These are phyloP conservation scores for Diddensiella caesifluorescens DNA, from an alignment of 805 yeast genomes.

Conservation along the genomic window DNA sequence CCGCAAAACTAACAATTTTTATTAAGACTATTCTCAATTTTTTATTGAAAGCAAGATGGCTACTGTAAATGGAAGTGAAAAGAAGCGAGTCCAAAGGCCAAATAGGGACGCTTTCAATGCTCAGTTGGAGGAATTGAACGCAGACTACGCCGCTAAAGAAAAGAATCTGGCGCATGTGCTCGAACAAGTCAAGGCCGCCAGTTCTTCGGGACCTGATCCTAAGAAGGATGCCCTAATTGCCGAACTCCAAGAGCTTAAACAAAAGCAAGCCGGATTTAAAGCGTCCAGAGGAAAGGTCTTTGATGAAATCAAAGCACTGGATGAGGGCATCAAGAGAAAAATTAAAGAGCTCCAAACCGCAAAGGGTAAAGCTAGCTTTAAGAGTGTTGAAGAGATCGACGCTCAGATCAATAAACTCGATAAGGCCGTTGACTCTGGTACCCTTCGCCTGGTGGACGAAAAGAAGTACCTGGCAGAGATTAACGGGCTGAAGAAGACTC, in stretches of 20 bases:
- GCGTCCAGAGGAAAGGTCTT: constrained; percentile 39
- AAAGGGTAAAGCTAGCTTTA: constrained; percentile 64
- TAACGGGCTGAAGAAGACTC: constrained; percentile 71
- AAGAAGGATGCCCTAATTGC: constrained; percentile 51
- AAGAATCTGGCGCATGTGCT: constrained; percentile 25
- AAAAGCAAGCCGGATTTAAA: constrained; percentile 42
- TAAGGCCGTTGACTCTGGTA: constrained; percentile 68
- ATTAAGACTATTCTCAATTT: background rate
- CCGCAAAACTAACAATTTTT: background rate
- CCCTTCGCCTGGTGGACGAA: constrained; percentile 85
- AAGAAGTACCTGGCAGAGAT: constrained; percentile 80
- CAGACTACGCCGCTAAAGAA: constrained; percentile 26
- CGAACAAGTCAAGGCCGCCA: constrained; percentile 22
- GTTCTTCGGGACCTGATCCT: constrained; percentile 31
- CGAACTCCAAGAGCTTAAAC: constrained; percentile 42
- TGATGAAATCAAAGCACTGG: constrained; percentile 68
- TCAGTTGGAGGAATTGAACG: constrained; percentile 26
- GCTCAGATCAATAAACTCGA: constrained; percentile 46
- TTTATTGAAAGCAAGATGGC: too few species aligned
- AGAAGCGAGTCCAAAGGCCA: constrained; percentile 21
- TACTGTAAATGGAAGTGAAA: constrained; percentile 4
- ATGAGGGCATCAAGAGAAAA: constrained; percentile 66
- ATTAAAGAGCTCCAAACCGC: constrained; percentile 66
- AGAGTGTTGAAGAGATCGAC: constrained; percentile 36
- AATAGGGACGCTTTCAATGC: constrained; percentile 29